Conservation (phyloP, 805 yeast species). For the Schwanniomyces pseudopolymorphus region DNA sequence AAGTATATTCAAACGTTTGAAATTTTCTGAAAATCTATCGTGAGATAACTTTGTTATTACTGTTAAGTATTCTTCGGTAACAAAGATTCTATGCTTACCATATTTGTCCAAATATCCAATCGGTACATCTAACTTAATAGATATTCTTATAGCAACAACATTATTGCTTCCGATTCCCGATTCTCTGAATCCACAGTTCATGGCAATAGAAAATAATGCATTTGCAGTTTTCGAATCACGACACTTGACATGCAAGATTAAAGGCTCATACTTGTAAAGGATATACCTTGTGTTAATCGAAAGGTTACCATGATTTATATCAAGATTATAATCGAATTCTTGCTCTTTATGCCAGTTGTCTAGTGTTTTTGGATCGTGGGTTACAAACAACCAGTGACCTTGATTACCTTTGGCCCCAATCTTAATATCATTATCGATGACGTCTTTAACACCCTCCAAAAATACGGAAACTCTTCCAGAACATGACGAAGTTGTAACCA, state of each 20-base stretch:
- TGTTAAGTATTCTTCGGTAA: conserved; percentile 49
- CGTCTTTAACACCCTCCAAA: conserved; percentile 64
- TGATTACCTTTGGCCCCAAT: conserved; percentile 85
- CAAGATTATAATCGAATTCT: conserved; percentile 14
- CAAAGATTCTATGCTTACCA: conserved; percentile 40
- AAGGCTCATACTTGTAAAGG: conserved; percentile 79
- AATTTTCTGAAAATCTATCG: conserved; percentile 68
- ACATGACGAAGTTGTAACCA: conserved; percentile 88
- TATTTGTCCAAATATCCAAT: conserved; percentile 53
- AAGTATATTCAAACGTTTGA: conserved; percentile 51
- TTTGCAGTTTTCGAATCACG: conserved; percentile 58
- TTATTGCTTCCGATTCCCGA: conserved; percentile 80
- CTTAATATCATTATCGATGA: conserved; percentile 19
- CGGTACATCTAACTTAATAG: conserved; percentile 75
- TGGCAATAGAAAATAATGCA: conserved; percentile 64
- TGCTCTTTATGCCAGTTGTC: conserved; percentile 46
- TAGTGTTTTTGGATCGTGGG: conserved; percentile 58
- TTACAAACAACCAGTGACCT: conserved; percentile 80
- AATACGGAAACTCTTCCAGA: conserved; percentile 86
- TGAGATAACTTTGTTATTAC: conserved; percentile 53
- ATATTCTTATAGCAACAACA: conserved; percentile 74
- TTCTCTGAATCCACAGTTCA: conserved; percentile 85
- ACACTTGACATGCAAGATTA: conserved; percentile 82
- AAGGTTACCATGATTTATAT: conserved; percentile 4
- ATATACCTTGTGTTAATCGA: conserved; percentile 47